These are phyloP conservation scores for Penstemon barbatus DNA, from an alignment of 257 asterid species.

Conservation along the genomic window DNA sequence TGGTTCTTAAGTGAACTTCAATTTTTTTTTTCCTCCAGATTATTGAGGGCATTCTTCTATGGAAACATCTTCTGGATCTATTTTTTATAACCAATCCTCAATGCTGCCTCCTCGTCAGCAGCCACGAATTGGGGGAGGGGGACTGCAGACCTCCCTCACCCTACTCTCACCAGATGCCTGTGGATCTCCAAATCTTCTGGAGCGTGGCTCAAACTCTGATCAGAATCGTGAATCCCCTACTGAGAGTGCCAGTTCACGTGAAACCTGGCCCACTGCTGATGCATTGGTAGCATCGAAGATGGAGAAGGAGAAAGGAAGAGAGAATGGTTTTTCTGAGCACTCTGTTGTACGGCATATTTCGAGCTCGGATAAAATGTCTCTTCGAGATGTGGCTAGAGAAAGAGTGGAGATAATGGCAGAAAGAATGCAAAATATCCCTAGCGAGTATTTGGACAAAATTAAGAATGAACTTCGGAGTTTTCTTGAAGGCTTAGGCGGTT, in stretches of 20 bases:
- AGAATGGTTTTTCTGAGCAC: conserved; percentile 70
- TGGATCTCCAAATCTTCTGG: conserved; percentile 81
- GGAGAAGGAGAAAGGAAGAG: conserved; percentile 73
- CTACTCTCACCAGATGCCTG: conserved; percentile 74
- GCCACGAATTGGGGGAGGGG: conserved; percentile 67
- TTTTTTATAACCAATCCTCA: conserved; percentile 63
- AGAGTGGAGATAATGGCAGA: conserved; percentile 75
- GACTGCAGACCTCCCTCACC: conserved; percentile 69
- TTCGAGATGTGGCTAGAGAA: conserved; percentile 78
- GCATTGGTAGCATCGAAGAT: conserved; percentile 53
- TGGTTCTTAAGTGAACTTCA: too few species aligned
- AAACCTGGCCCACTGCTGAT: conserved; percentile 90
- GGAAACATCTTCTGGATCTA: conserved; percentile 77
- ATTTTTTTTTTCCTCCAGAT: conserved; percentile 13
- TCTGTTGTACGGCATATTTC: conserved; percentile 67
- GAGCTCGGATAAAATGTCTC: conserved; percentile 69
- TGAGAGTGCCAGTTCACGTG: conserved; percentile 95
- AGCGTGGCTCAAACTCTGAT: conserved; percentile 79
- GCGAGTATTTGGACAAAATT: conserved; percentile 72
- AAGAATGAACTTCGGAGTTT: conserved; percentile 74
- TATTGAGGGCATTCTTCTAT: conserved; percentile 32
- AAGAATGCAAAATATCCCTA: conserved; percentile 82
- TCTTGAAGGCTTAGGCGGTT: conserved; percentile 85
- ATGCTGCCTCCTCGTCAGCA: conserved; percentile 99
- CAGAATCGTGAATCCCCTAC: conserved; percentile 83